Evolutionary conservation across 345 rosid species (phyloP).

Genomic region (Streptanthus diversifolius): DNA sequence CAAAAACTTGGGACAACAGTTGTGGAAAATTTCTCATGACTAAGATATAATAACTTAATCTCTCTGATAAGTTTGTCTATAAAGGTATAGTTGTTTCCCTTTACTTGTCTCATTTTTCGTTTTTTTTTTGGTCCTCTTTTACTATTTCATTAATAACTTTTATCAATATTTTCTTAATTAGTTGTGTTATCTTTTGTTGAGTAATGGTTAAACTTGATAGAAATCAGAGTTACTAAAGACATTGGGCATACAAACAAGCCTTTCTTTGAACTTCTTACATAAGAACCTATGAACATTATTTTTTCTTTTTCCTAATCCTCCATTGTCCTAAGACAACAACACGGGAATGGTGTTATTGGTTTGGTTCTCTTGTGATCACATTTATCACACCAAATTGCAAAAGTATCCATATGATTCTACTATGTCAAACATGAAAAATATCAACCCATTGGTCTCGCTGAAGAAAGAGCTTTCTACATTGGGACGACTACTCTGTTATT

Average conservation of each 20-base stretch:
- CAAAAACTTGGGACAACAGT: constrained; percentile 28
- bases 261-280: too few species aligned
- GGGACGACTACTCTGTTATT: too few species aligned
- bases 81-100: constrained; percentile 30
- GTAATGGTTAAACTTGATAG: neutral
- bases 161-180: neutral
- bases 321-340: too few species aligned
- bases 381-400: too few species aligned
- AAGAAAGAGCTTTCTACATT: too few species aligned
- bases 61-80: constrained; percentile 27
- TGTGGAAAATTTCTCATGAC: constrained; percentile 32
- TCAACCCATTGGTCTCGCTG: too few species aligned
- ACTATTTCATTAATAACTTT: constrained; percentile 36
- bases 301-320: too few species aligned
- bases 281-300: too few species aligned
- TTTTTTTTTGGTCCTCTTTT: neutral
- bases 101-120: constrained; percentile 22
- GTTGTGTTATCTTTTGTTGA: constrained; percentile 6
- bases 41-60: neutral
- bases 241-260: neutral
- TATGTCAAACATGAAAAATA: too few species aligned
- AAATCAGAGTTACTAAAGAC: neutral
- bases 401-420: too few species aligned
- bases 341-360: too few species aligned
- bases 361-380: too few species aligned